Evolutionary conservation across 495 filamentous ascomycete species (phyloP).

Genomic region (Xanthoparmelia taractica): DNA sequence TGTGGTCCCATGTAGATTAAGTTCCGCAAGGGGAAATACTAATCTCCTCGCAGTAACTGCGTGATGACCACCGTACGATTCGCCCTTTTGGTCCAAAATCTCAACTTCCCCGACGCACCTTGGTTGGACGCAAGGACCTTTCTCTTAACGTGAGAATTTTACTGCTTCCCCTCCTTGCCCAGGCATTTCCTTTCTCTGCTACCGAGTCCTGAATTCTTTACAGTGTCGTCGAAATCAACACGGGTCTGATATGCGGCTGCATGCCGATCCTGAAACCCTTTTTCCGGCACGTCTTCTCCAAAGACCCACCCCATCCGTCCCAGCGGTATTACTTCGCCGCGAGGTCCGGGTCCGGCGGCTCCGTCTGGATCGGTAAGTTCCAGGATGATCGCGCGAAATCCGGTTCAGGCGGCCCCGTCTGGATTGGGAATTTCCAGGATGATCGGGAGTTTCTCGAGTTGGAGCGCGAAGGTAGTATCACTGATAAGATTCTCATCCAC

Average conservation of each 20-base stretch:
- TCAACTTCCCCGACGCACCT: background rate
- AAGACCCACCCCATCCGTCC: background rate
- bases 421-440: background rate
- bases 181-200: background rate
- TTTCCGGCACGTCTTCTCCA: background rate
- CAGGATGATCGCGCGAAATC: background rate
- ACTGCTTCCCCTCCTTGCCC: background rate
- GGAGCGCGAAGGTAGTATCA: background rate
- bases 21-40: background rate
- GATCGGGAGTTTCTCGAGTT: background rate
- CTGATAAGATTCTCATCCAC: background rate
- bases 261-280: conserved; percentile 37
- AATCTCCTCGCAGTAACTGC: conserved; percentile 28
- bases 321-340: no score
- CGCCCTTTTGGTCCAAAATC: conserved; percentile 20
- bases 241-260: conserved; percentile 35
- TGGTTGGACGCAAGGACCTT: conserved; percentile 8
- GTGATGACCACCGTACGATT: conserved; percentile 32
- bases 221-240: conserved; percentile 36
- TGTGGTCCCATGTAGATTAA: background rate
- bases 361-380: background rate
- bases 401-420: background rate
- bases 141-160: conserved; percentile 17
- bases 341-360: background rate
- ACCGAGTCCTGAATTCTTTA: background rate